These are phyloP conservation scores for Calonectria crousiana DNA, from an alignment of 2,329 filamentous ascomycete species.

Conservation along the genomic window DNA sequence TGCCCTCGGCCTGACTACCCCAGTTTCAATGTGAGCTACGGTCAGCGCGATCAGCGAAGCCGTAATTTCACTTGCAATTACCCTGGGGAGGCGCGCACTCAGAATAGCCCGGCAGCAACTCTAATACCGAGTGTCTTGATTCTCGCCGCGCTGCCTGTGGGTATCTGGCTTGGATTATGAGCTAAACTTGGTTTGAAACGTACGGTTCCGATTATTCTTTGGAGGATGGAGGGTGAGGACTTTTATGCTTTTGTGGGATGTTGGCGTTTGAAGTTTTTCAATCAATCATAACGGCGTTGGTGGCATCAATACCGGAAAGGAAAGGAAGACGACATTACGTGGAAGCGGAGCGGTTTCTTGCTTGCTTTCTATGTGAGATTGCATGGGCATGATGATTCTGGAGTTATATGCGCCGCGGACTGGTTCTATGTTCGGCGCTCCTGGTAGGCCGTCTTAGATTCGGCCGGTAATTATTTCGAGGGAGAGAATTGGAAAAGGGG, in stretches of 20 bases:
- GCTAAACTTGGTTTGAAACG: constrained; percentile 12
- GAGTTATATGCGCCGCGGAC: constrained; percentile 16
- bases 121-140: constrained; percentile 37
- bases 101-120: constrained; percentile 27
- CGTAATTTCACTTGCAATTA: constrained; percentile 52
- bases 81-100: constrained; percentile 52
- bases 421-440: neutral
- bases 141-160: constrained; percentile 31
- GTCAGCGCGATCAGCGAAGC: constrained; percentile 38
- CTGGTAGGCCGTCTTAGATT: neutral
- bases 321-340: neutral
- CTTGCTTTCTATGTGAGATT: constrained; percentile 17
- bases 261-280: constrained; percentile 12
- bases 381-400: neutral
- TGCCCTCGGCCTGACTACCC: constrained; percentile 70
- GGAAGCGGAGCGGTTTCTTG: neutral
- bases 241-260: constrained; percentile 12
- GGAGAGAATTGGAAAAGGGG: neutral
- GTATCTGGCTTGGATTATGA: constrained; percentile 36
- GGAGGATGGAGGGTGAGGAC: neutral
- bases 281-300: constrained; percentile 18
- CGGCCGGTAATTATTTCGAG: neutral
- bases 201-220: neutral
- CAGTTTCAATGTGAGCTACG: constrained; percentile 54
- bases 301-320: neutral